Conservation (phyloP, 2,329 filamentous ascomycete species). For the Chaetomium globosum region DNA sequence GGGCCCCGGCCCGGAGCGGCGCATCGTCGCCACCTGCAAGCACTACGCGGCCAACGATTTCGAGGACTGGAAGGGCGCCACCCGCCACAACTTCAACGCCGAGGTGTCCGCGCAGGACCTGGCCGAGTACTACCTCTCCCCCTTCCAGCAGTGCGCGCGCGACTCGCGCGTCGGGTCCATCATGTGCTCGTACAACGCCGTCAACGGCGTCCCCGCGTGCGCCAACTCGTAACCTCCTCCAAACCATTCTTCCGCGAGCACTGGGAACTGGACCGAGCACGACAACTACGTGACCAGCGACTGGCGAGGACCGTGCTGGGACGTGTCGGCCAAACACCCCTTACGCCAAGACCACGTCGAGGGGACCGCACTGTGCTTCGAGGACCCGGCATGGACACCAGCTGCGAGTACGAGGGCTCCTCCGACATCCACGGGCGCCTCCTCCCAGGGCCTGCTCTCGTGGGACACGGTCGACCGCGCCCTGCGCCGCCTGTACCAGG, state of each 20-base stretch:
- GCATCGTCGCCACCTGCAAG: conserved; percentile 60
- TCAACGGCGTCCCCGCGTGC: conserved; percentile 65
- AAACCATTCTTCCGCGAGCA: conserved; percentile 64
- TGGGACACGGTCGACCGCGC: conserved; percentile 44
- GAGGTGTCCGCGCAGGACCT: conserved; percentile 58
- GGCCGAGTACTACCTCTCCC: conserved; percentile 67
- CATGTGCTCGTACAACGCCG: conserved; percentile 65
- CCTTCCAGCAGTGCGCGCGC: conserved; percentile 65
- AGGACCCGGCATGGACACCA: conserved; percentile 32
- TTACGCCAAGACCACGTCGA: conserved; percentile 31
- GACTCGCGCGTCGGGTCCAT: conserved; percentile 60
- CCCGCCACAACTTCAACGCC: conserved; percentile 38
- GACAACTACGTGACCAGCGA: conserved; percentile 67
- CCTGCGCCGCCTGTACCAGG: conserved; percentile 56
- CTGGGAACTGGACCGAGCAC: conserved; percentile 65
- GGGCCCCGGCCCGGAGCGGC: conserved; percentile 31
- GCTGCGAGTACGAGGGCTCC: conserved; percentile 31
- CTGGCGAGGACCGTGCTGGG: conserved; percentile 59
- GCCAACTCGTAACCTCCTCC: conserved; percentile 65
- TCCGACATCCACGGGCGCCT: conserved; percentile 33
- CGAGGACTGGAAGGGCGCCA: conserved; percentile 38
- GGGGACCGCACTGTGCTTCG: conserved; percentile 33
- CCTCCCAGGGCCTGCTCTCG: conserved; percentile 25
- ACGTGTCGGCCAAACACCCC: conserved; percentile 34
- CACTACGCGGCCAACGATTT: conserved; percentile 61